These are phyloP conservation scores for Elaeis oleifera DNA, from an alignment of 202 grass and related monocot species.

Conservation along the genomic window DNA sequence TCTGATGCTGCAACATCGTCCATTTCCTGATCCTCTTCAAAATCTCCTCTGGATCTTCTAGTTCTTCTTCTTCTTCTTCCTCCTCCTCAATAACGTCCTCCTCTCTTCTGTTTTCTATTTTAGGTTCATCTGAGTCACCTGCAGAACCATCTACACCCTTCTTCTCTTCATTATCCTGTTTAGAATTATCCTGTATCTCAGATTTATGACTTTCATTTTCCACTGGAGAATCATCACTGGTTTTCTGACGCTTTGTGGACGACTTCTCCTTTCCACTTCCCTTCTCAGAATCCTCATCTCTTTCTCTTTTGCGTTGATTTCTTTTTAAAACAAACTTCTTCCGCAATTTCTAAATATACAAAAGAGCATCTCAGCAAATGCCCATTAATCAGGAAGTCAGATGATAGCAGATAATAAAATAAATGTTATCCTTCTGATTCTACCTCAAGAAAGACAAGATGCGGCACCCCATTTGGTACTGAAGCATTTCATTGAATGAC, in stretches of 20 bases:
- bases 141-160: constrained; percentile 27
- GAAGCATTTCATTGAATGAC: constrained; percentile 96
- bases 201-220: constrained; percentile 31
- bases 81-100: constrained; percentile 33
- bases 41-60: constrained; percentile 50
- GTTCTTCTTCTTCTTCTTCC: constrained; percentile 41
- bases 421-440: constrained; percentile 5
- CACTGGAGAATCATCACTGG: constrained; percentile 28
- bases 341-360: constrained; percentile 53
- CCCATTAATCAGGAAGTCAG: not conserved
- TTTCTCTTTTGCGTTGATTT: constrained; percentile 74
- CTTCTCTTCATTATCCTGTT: constrained; percentile 34
- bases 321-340: constrained; percentile 49
- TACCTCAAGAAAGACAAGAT: constrained; percentile 91
- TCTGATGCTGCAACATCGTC: constrained; percentile 33
- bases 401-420: constrained; percentile 8
- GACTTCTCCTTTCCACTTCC: constrained; percentile 38
- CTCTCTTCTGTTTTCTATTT: constrained; percentile 51
- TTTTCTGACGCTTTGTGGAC: constrained; percentile 52
- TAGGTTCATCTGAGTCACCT: constrained; percentile 23
- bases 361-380: constrained; percentile 11
- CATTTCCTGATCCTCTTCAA: constrained; percentile 69
- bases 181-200: constrained; percentile 30
- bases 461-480: constrained; percentile 82
- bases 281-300: constrained; percentile 83